Conservation (phyloP, 306 rosid genomes). For the Prunus fruticosa region DNA sequence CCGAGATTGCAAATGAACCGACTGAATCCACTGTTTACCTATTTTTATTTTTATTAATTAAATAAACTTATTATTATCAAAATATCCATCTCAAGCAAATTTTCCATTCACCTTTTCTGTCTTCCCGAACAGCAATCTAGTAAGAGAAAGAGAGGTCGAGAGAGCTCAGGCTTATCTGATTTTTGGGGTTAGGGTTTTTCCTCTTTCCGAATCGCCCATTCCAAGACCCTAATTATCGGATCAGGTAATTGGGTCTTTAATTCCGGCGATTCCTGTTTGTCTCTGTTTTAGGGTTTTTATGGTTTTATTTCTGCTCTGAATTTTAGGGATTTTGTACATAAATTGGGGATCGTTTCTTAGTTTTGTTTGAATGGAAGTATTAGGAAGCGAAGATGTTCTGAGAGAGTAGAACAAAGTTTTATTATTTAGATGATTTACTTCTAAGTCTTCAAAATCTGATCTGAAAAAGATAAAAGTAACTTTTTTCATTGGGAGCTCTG, state of each 20-base stretch:
- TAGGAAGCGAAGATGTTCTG: neutral
- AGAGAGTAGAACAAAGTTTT: neutral
- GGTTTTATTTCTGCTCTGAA: neutral
- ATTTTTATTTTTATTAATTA: neutral
- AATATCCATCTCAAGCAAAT: neutral
- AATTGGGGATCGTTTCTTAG: neutral
- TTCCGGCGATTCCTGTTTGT: neutral
- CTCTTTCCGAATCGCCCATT: neutral
- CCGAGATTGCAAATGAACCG: neutral
- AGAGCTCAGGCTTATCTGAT: slow-evolving; percentile 39
- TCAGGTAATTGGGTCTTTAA: slow-evolving; percentile 39
- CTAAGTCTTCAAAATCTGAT: neutral
- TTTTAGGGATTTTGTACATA: neutral
- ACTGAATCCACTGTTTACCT: neutral
- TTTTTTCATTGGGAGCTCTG: neutral
- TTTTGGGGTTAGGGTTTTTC: slow-evolving; percentile 32
- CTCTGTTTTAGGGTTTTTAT: slow-evolving; percentile 10
- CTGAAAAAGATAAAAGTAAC: too few relatives aligned
- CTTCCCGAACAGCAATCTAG: slow-evolving; percentile 9
- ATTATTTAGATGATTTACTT: neutral
- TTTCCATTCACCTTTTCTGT: slow-evolving; percentile 9
- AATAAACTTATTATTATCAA: neutral
- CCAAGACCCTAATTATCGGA: slow-evolving; percentile 52
- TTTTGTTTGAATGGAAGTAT: neutral
- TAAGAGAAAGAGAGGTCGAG: neutral